Evolutionary conservation across 208 protist species (phyloP).

Genomic region (Leptomonas seymouri): DNA sequence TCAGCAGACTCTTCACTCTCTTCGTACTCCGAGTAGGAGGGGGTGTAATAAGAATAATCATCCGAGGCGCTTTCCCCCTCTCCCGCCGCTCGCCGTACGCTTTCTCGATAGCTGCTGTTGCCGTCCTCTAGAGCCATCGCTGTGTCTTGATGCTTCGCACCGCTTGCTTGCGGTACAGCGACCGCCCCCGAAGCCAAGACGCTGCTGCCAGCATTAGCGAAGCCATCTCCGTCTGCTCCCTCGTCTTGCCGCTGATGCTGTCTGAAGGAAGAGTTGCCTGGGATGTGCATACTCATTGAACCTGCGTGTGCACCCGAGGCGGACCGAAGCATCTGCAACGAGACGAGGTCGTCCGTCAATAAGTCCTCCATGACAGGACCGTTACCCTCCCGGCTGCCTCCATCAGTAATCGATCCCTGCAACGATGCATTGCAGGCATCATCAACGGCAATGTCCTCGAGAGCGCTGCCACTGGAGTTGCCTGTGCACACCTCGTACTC

Average conservation of each 20-base stretch:
- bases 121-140: neutral
- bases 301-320: neutral
- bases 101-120: neutral
- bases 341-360: conserved; percentile 9
- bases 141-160: neutral
- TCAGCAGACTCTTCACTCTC: neutral
- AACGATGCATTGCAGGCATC: neutral
- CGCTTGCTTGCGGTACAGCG: neutral
- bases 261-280: no score
- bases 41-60: conserved; percentile 31
- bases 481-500: neutral
- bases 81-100: neutral
- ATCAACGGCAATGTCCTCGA: conserved; percentile 13
- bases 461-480: neutral
- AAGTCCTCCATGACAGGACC: conserved; percentile 26
- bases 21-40: conserved; percentile 13
- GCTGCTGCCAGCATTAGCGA: no score
- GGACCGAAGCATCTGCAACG: neutral
- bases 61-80: neutral
- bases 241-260: neutral
- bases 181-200: neutral
- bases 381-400: neutral
- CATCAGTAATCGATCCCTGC: neutral
- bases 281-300: neutral
- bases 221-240: no score